A percentile compares a stretch with the other conserved stretches of the same genome.
These are phyloP conservation scores for Myriosclerotinia curreyana DNA, from an alignment of 2,329 filamentous ascomycete genomes.

Conservation along the genomic window DNA sequence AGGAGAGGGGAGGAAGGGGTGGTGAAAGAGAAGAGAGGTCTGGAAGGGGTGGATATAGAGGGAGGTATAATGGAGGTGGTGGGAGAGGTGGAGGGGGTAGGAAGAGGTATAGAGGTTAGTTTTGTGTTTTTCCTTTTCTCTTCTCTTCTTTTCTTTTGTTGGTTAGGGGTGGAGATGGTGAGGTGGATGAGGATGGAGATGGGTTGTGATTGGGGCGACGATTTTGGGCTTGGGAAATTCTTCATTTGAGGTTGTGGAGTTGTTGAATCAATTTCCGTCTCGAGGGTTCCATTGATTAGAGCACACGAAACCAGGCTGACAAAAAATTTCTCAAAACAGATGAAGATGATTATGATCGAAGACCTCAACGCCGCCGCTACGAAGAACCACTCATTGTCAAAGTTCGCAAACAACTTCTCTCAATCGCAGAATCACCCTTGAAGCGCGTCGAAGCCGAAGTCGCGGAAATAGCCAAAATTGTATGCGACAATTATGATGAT, in stretches of 20 bases:
- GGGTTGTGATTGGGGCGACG: background rate
- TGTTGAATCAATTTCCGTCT: background rate
- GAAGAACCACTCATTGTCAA: slow-evolving; percentile 69
- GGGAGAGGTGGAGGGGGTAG: too few relatives aligned
- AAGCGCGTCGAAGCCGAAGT: slow-evolving; percentile 78
- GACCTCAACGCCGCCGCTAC: slow-evolving; percentile 69
- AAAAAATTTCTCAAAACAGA: slow-evolving; percentile 46
- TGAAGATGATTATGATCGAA: slow-evolving; percentile 74
- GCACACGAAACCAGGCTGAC: slow-evolving; percentile 33
- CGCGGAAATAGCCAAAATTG: slow-evolving; percentile 67
- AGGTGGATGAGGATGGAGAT: too few relatives aligned
- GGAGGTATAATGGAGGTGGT: too few relatives aligned
- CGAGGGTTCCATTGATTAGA: background rate
- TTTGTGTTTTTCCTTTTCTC: too few relatives aligned
- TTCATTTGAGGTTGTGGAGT: too few relatives aligned
- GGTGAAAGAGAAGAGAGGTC: too few relatives aligned
- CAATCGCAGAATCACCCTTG: slow-evolving; percentile 77
- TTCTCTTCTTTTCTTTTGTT: background rate
- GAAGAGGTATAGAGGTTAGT: slow-evolving; percentile 74
- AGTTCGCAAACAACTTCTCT: slow-evolving; percentile 73
- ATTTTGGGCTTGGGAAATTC: background rate
- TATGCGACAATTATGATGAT: slow-evolving; percentile 84
- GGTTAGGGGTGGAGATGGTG: background rate
- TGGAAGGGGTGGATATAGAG: too few relatives aligned
- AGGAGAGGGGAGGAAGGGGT: slow-evolving; percentile 41